Percentiles rank a stretch among this genome's conserved stretches.
phyloP scores from a whole-genome alignment of 306 rosid genomes.

The Inga leiocalycina region DNA sequence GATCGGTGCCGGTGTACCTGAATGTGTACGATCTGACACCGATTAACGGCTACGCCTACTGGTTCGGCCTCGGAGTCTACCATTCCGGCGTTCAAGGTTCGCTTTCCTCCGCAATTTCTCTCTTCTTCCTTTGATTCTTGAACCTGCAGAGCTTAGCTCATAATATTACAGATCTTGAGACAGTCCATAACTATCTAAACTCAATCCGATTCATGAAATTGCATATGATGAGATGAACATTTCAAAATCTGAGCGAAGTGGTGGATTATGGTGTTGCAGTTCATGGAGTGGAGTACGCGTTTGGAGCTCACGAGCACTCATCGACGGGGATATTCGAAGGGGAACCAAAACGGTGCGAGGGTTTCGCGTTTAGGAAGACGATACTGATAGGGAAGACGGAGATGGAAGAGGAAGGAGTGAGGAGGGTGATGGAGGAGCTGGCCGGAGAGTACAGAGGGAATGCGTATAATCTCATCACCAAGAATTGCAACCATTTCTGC shows the following conservation, averaged over 20 bases:
- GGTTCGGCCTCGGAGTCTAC: slow-evolving; percentile 73
- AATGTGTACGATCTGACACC: slow-evolving; percentile 73
- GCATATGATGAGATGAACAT: neutral
- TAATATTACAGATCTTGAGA: neutral
- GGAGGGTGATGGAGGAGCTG: slow-evolving; percentile 60
- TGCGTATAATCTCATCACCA: slow-evolving; percentile 81
- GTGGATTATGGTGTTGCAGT: slow-evolving; percentile 35
- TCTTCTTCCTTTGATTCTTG: neutral
- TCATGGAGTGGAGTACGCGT: slow-evolving; percentile 79
- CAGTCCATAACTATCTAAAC: neutral
- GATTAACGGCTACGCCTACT: slow-evolving; percentile 66
- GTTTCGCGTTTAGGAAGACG: slow-evolving; percentile 56
- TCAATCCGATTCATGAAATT: neutral
- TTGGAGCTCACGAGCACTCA: slow-evolving; percentile 82
- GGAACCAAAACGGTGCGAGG: slow-evolving; percentile 64
- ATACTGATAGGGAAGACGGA: slow-evolving; percentile 63
- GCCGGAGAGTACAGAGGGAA: slow-evolving; percentile 71
- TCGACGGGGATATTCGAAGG: slow-evolving; percentile 88
- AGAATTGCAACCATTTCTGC: slow-evolving; percentile 94
- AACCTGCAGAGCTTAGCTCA: neutral
- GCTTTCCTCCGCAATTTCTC: neutral
- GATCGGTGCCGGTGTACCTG: slow-evolving; percentile 64
- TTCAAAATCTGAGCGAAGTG: neutral
- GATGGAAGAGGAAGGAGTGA: slow-evolving; percentile 46
- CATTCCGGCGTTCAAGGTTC: slow-evolving; percentile 71